Conservation (phyloP, 176 grass and related monocot genomes). For the Avena eriantha region DNA sequence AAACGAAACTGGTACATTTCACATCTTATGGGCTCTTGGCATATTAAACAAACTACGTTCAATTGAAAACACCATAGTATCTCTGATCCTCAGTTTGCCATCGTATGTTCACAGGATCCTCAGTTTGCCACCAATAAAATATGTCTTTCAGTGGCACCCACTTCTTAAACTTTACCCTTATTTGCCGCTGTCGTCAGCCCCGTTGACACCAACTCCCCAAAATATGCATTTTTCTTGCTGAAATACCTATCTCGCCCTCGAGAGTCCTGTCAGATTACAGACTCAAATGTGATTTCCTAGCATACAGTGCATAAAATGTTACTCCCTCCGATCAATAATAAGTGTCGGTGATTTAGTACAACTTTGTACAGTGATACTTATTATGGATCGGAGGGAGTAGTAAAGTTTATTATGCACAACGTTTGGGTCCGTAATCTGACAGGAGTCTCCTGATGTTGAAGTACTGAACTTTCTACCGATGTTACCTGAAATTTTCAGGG, state of each 20-base stretch:
- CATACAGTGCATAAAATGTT: no score
- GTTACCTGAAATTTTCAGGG: background rate
- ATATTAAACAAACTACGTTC: slow-evolving; percentile 17
- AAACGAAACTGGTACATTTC: slow-evolving; percentile 57
- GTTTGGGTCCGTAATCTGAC: no score
- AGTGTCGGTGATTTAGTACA: no score
- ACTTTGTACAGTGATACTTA: no score
- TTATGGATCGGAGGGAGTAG: no score
- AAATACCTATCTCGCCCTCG: background rate
- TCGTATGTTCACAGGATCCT: background rate
- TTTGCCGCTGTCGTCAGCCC: background rate
- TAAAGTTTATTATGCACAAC: no score
- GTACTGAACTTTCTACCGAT: background rate
- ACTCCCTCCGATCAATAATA: no score
- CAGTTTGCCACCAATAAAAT: background rate
- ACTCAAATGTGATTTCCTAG: slow-evolving; percentile 8
- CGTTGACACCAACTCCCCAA: background rate
- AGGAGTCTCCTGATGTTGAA: no score
- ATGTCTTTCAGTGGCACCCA: background rate
- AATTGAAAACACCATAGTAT: background rate
- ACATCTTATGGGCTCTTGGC: slow-evolving; percentile 40
- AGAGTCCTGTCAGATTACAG: background rate
- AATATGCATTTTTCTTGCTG: background rate
- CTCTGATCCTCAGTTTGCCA: background rate
- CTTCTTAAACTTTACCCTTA: background rate